phyloP scores from a whole-genome alignment of 139 green algal genomes.

The Micromonas commoda region DNA sequence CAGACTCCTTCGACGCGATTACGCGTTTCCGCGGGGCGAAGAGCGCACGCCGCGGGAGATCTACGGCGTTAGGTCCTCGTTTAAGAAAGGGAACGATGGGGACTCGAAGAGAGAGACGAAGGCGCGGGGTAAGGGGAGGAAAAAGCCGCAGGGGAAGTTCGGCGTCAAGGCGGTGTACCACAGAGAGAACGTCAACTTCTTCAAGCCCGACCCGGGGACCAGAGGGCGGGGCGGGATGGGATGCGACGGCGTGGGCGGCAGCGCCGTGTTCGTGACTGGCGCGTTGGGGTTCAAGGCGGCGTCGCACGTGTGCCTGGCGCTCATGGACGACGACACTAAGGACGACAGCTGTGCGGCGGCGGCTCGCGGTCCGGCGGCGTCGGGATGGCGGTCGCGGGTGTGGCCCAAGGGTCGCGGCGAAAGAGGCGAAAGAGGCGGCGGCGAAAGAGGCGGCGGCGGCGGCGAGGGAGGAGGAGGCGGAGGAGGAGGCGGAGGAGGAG shows the following conservation, averaged over 20 bases:
- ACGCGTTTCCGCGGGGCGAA: conserved; percentile 2
- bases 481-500: not conserved
- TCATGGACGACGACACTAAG: not conserved
- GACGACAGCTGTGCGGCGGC: not conserved
- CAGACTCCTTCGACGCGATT: not conserved
- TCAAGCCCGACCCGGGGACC: not conserved
- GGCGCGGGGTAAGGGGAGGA: not conserved
- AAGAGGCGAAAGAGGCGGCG: not conserved
- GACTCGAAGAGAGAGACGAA: not conserved
- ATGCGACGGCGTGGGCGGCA: not conserved
- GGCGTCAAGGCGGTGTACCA: conserved; percentile 18
- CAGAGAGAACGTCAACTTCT: not conserved
- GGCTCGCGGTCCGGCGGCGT: not conserved
- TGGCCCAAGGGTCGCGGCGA: not conserved
- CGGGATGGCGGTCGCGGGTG: conserved; percentile 3
- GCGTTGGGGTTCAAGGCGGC: conserved; percentile 15
- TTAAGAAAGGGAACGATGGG: no score
- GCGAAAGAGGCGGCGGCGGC: not conserved
- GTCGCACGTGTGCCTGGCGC: not conserved
- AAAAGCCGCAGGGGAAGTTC: conserved; percentile 8
- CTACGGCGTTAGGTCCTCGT: no score
- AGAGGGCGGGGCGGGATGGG: not conserved
- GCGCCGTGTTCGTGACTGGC: conserved; percentile 16
- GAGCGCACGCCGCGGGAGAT: not conserved
- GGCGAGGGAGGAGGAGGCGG: no score